phyloP scores from a whole-genome alignment of 2,329 filamentous ascomycete genomes.

The Beauveria medogensis region DNA sequence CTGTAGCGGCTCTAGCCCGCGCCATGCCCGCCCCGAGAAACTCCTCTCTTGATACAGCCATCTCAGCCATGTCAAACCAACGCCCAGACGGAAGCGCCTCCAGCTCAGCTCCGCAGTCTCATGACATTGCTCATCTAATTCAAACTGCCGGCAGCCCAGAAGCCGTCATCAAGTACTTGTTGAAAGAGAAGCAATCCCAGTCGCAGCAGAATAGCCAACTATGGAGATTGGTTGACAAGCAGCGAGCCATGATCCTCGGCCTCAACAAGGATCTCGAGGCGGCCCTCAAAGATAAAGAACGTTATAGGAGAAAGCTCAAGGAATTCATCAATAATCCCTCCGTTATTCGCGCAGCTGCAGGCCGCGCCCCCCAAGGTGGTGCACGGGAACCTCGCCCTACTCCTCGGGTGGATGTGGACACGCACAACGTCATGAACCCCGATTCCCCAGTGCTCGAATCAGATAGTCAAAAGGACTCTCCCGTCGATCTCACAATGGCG shows the following conservation, averaged over 20 bases:
- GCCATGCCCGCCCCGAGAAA: constrained; percentile 52
- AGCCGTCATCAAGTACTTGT: constrained; percentile 75
- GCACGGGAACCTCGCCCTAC: neutral
- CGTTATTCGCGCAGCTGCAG: constrained; percentile 22
- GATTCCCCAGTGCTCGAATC: constrained; percentile 43
- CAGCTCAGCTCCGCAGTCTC: constrained; percentile 36
- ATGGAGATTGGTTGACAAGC: constrained; percentile 95
- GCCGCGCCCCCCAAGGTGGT: constrained; percentile 13
- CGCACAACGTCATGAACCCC: constrained; percentile 20
- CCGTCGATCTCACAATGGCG: constrained; percentile 50
- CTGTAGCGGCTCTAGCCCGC: constrained; percentile 32
- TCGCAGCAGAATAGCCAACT: constrained; percentile 85
- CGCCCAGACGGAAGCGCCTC: constrained; percentile 43
- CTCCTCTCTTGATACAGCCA: constrained; percentile 87
- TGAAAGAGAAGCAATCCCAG: constrained; percentile 86
- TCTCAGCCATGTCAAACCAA: constrained; percentile 64
- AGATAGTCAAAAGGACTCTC: constrained; percentile 45
- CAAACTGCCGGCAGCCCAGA: constrained; percentile 82
- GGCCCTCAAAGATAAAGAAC: constrained; percentile 87
- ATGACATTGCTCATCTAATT: constrained; percentile 73
- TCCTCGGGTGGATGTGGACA: constrained; percentile 19
- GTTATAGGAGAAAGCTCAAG: constrained; percentile 84
- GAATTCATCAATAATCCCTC: constrained; percentile 48
- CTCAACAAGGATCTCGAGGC: constrained; percentile 92
- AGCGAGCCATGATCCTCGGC: constrained; percentile 84